Evolutionary conservation across 129 eudicot genomes (phyloP), one percentile per base, ranked within the genome.

Genomic region (Cynara cardunculus): DNA sequence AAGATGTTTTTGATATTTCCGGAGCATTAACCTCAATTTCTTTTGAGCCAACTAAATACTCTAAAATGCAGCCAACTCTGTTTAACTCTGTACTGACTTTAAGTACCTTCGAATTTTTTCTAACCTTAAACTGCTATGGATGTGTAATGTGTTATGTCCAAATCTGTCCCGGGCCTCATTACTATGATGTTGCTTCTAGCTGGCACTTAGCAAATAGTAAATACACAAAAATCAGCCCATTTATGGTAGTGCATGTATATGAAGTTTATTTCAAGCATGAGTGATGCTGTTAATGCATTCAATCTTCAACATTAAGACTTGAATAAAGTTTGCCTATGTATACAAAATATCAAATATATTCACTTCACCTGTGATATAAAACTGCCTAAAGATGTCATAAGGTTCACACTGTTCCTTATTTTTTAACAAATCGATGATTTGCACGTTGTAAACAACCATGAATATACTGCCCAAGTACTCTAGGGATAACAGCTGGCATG

Each of bases 401-500:
- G 28, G 39, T 69, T 69, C 69, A 79, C 70, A 53, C 7, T 24
- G 46, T 73, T 70, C 68, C 64, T 28, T 41, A 27, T 22, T 11
- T 69, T 27, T 46, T 30, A 22, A 9, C 19, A 69, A 19, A 69
- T 2, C 13, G 16, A 67, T 14, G 14, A n/a, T 69, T 41, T 56
- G 34, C 76, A 46, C 6, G 68, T 69, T 61, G 66, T 26, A 69
- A 30, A 35, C n/a, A 32, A 39, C 14, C 73, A 18, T 35, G 5
- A 67, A 25, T 27, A 78, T 44, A 26, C 61, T 65, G 66, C 71
- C 39, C 21, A 69, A 70, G 7, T 22, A 31, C 27, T 56, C 70
- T 73, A 46, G 31, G n/a, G 39, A 82, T 75, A 82, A 26, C 53
- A 67, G 69, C 26, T 25, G 24, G 80, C 76, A 74, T 74, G 32